Percentiles rank a stretch among this genome's conserved stretches.
phyloP scores from a whole-genome alignment of 163 green algal species.

The Scenedesmus sp. region DNA sequence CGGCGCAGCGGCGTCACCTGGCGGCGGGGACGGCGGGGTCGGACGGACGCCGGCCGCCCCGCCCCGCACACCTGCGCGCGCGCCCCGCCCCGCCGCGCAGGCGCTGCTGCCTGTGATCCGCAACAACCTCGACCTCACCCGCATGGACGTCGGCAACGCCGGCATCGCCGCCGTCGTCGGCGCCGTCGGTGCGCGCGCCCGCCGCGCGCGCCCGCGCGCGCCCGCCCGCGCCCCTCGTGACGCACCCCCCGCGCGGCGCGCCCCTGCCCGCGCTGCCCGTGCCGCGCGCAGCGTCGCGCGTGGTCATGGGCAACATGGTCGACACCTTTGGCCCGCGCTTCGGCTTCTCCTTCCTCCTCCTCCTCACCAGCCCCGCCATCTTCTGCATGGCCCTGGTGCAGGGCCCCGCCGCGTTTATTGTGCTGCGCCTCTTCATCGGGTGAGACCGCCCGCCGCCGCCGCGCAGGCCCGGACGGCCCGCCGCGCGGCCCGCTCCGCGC shows the following conservation, averaged over 20 bases:
- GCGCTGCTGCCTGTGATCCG: conserved; percentile 84
- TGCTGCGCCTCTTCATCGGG: conserved; percentile 89
- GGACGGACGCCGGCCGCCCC: not conserved
- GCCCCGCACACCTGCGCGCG: not conserved
- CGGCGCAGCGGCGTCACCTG: not conserved
- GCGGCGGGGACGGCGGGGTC: not conserved
- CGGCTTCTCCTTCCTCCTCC: conserved; percentile 64
- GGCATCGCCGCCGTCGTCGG: conserved; percentile 71
- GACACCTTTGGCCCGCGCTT: conserved; percentile 78
- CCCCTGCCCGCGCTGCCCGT: not conserved
- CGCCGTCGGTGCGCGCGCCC: conserved; percentile 66
- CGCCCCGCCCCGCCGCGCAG: not conserved
- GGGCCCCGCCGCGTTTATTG: conserved; percentile 77
- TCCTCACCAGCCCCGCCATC: conserved; percentile 66
- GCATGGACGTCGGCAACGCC: conserved; percentile 39
- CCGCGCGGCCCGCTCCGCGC: too few relatives aligned
- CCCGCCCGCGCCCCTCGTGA: too few relatives aligned
- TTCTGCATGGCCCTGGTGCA: conserved; percentile 79
- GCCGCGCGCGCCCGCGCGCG: too few relatives aligned
- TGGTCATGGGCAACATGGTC: conserved; percentile 85
- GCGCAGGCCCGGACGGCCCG: too few relatives aligned
- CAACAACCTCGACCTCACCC: conserved; percentile 74
- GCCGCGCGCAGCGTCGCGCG: conserved; percentile 58
- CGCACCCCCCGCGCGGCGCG: too few relatives aligned
- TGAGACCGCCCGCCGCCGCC: too few relatives aligned